phyloP scores from a whole-genome alignment of 2,329 filamentous ascomycete species.

The Colletotrichum tofieldiae region DNA sequence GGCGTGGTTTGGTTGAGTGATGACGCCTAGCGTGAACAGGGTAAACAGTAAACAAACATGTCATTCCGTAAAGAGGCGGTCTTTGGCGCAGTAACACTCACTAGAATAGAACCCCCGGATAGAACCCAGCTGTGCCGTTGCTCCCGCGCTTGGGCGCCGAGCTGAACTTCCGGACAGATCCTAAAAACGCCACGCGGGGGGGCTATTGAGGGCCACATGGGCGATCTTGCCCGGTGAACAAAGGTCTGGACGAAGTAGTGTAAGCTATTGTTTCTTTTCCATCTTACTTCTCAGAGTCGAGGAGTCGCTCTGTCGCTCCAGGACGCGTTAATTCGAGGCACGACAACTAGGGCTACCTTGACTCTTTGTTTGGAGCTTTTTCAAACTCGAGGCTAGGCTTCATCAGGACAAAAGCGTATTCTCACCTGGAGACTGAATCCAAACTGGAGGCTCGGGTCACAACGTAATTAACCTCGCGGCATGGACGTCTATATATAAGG shows the following conservation, averaged over 20 bases:
- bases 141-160: conserved; percentile 2
- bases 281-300: background rate
- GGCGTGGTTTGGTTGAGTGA: no score
- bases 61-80: no score
- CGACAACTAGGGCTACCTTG: background rate
- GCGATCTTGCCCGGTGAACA: background rate
- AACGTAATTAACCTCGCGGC: background rate
- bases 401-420: background rate
- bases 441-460: background rate
- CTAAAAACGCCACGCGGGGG: background rate
- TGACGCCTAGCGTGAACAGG: background rate
- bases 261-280: background rate
- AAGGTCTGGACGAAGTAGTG: no score
- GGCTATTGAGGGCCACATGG: background rate
- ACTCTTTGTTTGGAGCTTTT: background rate
- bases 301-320: background rate
- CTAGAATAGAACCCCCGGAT: background rate
- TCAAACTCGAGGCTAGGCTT: background rate
- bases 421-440: background rate
- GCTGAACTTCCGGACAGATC: conserved; percentile 2
- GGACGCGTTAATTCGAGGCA: background rate
- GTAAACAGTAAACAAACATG: background rate
- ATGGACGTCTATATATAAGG: conserved; percentile 2
- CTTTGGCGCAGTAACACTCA: background rate
- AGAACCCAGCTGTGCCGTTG: background rate